Evolutionary conservation across 1,284 basidiomycete species (phyloP).

Genomic region (Apiotrichum sp.): DNA sequence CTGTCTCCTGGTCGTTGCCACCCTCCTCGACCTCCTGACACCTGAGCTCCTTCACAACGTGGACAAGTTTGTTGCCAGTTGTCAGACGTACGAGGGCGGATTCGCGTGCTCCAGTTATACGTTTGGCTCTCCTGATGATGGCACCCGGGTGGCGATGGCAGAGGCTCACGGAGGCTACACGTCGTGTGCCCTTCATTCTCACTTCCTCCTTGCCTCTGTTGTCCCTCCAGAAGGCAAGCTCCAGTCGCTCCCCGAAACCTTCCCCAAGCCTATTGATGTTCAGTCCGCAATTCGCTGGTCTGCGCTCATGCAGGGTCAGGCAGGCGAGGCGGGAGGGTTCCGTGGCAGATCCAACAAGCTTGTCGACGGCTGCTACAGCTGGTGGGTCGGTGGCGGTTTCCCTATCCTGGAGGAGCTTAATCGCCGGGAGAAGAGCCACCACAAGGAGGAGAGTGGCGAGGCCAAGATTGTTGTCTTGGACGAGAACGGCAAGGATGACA

Average conservation of each 20-base stretch:
- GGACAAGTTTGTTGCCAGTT: constrained; percentile 52
- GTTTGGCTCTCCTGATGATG: constrained; percentile 24
- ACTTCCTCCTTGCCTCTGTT: constrained; percentile 59
- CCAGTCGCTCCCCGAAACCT: constrained; percentile 16
- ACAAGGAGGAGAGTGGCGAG: constrained; percentile 1
- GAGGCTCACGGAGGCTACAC: constrained; percentile 99
- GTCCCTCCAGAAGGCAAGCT: constrained; percentile 2
- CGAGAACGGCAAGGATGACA: constrained; percentile 27
- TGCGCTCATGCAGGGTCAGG: constrained; percentile 75
- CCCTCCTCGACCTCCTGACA: constrained; percentile 72
- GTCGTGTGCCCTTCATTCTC: constrained; percentile 80
- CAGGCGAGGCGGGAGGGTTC: constrained; percentile 85
- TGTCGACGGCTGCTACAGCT: constrained; percentile 97
- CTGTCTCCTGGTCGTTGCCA: constrained; percentile 65
- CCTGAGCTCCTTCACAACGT: constrained; percentile 66
- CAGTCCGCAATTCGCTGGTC: constrained; percentile 71
- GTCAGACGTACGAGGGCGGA: constrained; percentile 97
- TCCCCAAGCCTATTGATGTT: constrained; percentile 56
- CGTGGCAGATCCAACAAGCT: constrained; percentile 92
- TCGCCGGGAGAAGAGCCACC: constrained; percentile 22
- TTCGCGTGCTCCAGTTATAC: constrained; percentile 69
- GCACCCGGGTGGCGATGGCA: constrained; percentile 54
- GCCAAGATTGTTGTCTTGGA: constrained; percentile 15
- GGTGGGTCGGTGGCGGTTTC: constrained; percentile 96
- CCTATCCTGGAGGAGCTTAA: constrained; percentile 64